These are phyloP conservation scores for Nasturtium officinale DNA, from an alignment of 345 rosid species.

Conservation along the genomic window DNA sequence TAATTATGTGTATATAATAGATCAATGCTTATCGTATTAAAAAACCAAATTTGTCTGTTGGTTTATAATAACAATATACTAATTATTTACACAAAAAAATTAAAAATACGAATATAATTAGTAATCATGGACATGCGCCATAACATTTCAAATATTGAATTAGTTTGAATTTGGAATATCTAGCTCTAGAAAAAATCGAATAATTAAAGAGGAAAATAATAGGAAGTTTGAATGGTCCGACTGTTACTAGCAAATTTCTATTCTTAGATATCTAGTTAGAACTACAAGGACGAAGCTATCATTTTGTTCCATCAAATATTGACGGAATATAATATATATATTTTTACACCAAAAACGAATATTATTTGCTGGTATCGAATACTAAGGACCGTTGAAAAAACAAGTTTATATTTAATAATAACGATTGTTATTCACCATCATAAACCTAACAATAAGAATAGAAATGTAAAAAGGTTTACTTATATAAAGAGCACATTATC, in stretches of 20 bases:
- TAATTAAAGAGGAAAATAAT: neutral
- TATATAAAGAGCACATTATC: slow-evolving; percentile 11
- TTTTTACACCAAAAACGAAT: neutral
- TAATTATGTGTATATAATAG: neutral
- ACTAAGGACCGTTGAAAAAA: slow-evolving; percentile 28
- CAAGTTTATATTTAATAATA: neutral
- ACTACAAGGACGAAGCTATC: slow-evolving; percentile 28
- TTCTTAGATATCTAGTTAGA: slow-evolving; percentile 35
- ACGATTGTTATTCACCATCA: neutral
- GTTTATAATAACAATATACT: neutral
- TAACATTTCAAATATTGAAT: neutral
- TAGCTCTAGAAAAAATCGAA: neutral
- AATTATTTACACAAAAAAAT: neutral
- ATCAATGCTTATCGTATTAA: neutral
- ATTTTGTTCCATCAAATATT: slow-evolving; percentile 30
- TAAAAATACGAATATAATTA: neutral
- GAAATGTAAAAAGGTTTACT: neutral
- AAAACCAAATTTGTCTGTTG: neutral
- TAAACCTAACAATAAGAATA: slow-evolving; percentile 21
- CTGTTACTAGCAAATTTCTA: slow-evolving; percentile 28
- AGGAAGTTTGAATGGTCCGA: slow-evolving; percentile 15
- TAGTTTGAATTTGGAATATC: slow-evolving; percentile 18
- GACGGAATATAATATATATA: neutral
- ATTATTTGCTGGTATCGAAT: neutral
- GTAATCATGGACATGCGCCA: neutral